Evolutionary conservation across 768 basidiomycete genomes (phyloP).

Genomic region (Suillus spraguei): DNA sequence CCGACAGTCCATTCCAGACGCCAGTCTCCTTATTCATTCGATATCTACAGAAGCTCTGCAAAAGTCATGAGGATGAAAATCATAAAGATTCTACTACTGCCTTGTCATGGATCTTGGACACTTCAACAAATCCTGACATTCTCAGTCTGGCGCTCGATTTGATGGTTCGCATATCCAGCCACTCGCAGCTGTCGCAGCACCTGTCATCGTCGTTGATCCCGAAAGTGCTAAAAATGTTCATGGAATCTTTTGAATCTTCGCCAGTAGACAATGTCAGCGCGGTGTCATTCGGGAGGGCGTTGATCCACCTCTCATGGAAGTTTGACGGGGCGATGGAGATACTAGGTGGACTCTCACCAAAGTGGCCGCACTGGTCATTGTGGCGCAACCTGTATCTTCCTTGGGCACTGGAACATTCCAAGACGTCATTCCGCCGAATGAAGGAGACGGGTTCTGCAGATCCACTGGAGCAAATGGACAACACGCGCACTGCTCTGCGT

Average conservation of each 20-base stretch:
- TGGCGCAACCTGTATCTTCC: background rate
- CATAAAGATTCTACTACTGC: background rate
- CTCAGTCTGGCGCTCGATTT: constrained; percentile 4
- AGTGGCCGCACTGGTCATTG: background rate
- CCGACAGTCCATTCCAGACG: constrained; percentile 16
- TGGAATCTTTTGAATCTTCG: background rate
- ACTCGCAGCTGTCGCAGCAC: no score
- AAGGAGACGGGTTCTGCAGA: background rate
- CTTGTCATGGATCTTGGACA: constrained; percentile 15
- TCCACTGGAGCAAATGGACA: background rate
- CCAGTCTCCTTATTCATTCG: background rate
- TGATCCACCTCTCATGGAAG: background rate
- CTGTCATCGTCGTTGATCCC: background rate
- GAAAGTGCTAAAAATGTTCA: background rate
- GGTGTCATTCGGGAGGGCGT: background rate
- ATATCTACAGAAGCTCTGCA: background rate
- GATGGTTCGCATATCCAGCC: constrained; percentile 3
- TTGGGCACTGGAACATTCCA: background rate
- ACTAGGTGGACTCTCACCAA: background rate
- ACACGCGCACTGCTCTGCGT: background rate
- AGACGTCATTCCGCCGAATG: background rate
- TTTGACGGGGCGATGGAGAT: background rate
- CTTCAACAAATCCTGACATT: constrained; percentile 16
- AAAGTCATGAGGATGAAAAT: no score
- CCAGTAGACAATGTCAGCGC: background rate